These are phyloP conservation scores for Plantago elongata DNA, from an alignment of 257 asterid genomes.

Conservation along the genomic window DNA sequence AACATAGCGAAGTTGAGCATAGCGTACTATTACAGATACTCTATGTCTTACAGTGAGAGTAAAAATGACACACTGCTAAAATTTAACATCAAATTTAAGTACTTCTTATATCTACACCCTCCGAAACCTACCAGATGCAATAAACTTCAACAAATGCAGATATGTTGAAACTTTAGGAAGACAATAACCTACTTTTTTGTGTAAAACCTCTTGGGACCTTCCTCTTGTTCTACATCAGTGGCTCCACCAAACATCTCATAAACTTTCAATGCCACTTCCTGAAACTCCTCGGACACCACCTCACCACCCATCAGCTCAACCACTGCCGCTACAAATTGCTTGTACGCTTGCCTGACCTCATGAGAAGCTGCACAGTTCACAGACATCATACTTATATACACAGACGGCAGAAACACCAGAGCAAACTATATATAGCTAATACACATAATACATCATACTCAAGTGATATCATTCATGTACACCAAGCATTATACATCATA, in stretches of 20 bases:
- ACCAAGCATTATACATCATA: not conserved
- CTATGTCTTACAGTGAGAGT: too few relatives aligned
- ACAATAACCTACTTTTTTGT: conserved; percentile 45
- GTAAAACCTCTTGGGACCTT: conserved; percentile 32
- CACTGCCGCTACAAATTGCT: conserved; percentile 61
- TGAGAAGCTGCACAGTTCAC: conserved; percentile 52
- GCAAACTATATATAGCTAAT: not conserved
- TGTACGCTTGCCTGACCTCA: conserved; percentile 71
- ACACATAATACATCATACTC: not conserved
- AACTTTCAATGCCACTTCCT: conserved; percentile 67
- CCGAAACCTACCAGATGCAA: not conserved
- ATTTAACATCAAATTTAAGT: too few relatives aligned
- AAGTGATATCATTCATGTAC: too few relatives aligned
- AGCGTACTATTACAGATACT: too few relatives aligned
- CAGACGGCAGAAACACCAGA: not conserved
- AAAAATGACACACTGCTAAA: too few relatives aligned
- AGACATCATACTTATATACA: conserved; percentile 1
- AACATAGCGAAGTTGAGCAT: too few relatives aligned
- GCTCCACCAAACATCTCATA: conserved; percentile 48
- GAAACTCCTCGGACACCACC: conserved; percentile 81
- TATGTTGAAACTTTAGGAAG: not conserved
- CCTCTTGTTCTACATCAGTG: conserved; percentile 44
- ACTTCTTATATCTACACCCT: too few relatives aligned
- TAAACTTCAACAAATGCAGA: not conserved
- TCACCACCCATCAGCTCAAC: conserved; percentile 80